Base-by-base conservation (phyloP, 129 eudicot genomes). In the Smallanthus sonchifolius region DNA sequence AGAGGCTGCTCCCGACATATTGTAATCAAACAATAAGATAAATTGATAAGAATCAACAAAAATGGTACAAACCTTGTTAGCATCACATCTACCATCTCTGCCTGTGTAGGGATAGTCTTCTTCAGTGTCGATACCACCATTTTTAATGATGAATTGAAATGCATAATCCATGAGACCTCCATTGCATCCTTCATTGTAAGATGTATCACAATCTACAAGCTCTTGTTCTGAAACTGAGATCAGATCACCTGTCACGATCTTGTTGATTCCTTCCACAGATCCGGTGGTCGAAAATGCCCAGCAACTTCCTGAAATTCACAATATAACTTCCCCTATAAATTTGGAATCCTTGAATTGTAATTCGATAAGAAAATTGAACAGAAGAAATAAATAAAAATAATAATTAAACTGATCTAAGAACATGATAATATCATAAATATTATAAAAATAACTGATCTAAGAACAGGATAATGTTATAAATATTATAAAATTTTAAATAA, bases 121-220 rank as follows among this genome's bases (percentile, higher is more conserved):
- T 74, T 92, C 98, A 1, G 95, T 77, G 65, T 92, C 98, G 7
- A 92, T 82, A 37, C 98, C 98, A 39, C 98, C 98, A 69, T 92
- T 92, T 1, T 89, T 87, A 1, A 84, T 77, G 56, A 92, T 87
- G 88, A 92, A 92, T 5, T 92, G 60, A 32, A 87, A 92, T 7
- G 86, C 98, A n/a, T 92, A 92, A 54, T 92, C 98, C 98, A 92
- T 92, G 24, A 89, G 87, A 82, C 98, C 98, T 45, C 98, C 98
- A 79, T 92, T 84, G 70, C 98, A 92, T 15, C 98, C 98, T 48
- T 83, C 75, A 52, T 89, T 84, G 55, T 78, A 84, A 13, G 78
- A 9, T 39, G 43, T 87, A 67, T 92, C 98, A 51, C 98, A 92
- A 73, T 89, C 96, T 9, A 92, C 98, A 38, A 92, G 91, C 88